phyloP scores from a whole-genome alignment of 495 filamentous ascomycete genomes.

The Lasiosphaeria ovina region DNA sequence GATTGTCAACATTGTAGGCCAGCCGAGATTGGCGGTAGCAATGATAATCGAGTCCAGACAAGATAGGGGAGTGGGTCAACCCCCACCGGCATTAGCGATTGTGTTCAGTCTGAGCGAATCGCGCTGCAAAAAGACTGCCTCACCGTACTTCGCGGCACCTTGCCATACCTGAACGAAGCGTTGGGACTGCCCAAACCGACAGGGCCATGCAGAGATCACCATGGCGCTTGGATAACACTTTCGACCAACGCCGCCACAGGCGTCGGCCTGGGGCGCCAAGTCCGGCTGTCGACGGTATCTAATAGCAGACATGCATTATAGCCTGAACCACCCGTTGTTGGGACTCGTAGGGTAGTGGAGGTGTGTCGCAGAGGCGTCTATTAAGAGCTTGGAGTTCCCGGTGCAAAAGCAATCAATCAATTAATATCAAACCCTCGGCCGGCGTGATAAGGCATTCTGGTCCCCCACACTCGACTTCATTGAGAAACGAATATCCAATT shows the following conservation, averaged over 20 bases:
- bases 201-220: background rate
- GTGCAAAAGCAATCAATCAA: constrained; percentile 29
- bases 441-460: constrained; percentile 19
- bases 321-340: constrained; percentile 20
- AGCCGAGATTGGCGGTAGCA: too few species aligned
- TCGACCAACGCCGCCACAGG: background rate
- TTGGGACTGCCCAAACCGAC: background rate
- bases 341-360: constrained; percentile 9
- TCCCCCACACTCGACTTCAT: constrained; percentile 18
- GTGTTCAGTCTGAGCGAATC: background rate
- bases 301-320: constrained; percentile 26
- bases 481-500: constrained; percentile 12
- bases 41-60: too few species aligned
- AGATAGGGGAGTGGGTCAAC: too few species aligned
- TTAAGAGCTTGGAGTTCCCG: constrained; percentile 20
- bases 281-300: constrained; percentile 6
- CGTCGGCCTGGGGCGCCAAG: background rate
- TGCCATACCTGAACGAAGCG: background rate
- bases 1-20: too few species aligned
- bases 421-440: constrained; percentile 31
- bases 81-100: background rate
- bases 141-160: background rate
- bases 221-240: background rate
- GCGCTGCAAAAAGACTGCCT: background rate
- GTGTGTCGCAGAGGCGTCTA: constrained; percentile 19